Evolutionary conservation across 257 asterid species (phyloP), one percentile per base, ranked within the genome.

Genomic region (Lithospermum erythrorhizon): DNA sequence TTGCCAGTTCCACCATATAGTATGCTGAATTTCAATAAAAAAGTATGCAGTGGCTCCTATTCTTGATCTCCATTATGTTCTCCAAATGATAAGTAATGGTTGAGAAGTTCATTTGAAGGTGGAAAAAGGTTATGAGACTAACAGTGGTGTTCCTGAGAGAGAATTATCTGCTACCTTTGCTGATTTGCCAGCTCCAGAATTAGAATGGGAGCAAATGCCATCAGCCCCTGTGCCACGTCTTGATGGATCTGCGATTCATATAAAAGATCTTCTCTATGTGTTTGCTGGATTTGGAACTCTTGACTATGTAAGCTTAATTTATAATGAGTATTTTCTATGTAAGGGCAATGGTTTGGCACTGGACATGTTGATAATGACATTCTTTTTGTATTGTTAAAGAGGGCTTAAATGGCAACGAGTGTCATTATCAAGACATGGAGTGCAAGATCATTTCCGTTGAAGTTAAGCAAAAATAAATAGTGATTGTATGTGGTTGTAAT

Each of bases 181-280:
- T 58, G 94, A 87, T 84, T 57, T 87, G 68, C 82, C 94, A 3
- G 94, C 95, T 61, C 90, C 90, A 11, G 79, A 66, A 45, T 70
- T 82, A 49, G 69, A 82, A 72, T 87, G 95, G 95, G 95, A 87
- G 72, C 76, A 81, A 65, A 87, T 82, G 95, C 71, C 88, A 41
- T 63, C 88, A 22, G 87, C 94, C 1, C 95, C 94, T 20, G 95
- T 82, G 51, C 90, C 90, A 5, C 90, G 94, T 53, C 79, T 87
- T 76, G 95, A 87, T 75, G 95, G 94, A 8, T 75, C 59, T 29
- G 81, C 94, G 2, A 32, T 81, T 62, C 95, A 87, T 81, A 84
- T 84, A 14, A 65, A 77, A 24, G 73, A 87, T 73, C 79, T 78
- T 29, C 71, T 87, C 29, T 84, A 77, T 23, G 87, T 82, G 20